phyloP scores from a whole-genome alignment of 345 rosid species.

The Geranium brycei region DNA sequence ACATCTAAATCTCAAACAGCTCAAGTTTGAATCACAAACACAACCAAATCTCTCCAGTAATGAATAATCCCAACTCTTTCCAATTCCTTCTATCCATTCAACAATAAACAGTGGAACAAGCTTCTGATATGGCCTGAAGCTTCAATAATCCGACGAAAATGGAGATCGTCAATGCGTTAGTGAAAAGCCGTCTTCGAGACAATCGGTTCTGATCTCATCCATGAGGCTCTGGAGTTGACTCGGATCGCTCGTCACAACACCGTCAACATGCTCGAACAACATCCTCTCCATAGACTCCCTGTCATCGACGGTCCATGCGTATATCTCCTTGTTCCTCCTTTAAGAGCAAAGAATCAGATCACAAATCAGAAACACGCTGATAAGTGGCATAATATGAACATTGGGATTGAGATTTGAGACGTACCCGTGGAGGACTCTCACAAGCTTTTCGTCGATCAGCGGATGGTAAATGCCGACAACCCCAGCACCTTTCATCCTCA shows the following conservation, averaged over 20 bases:
- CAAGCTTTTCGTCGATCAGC: slow-evolving; percentile 45
- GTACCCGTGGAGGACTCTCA: slow-evolving; percentile 50
- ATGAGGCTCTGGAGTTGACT: slow-evolving; percentile 42
- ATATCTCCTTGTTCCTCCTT: slow-evolving; percentile 67
- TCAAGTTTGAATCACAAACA: too few relatives aligned
- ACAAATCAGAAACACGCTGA: not conserved
- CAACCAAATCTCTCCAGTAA: too few relatives aligned
- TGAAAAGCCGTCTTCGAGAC: slow-evolving; percentile 56
- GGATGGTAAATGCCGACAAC: slow-evolving; percentile 79
- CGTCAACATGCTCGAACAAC: slow-evolving; percentile 55
- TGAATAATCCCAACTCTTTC: too few relatives aligned
- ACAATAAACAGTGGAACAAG: too few relatives aligned
- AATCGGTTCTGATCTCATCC: slow-evolving; percentile 58
- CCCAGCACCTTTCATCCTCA: slow-evolving; percentile 65
- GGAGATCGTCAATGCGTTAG: not conserved
- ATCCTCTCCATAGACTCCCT: slow-evolving; percentile 54
- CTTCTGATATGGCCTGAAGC: too few relatives aligned
- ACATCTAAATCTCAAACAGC: too few relatives aligned
- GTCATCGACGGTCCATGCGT: slow-evolving; percentile 87
- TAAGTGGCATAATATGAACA: slow-evolving; percentile 3
- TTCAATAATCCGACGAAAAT: not conserved
- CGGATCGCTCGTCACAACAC: slow-evolving; percentile 70
- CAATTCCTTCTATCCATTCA: too few relatives aligned
- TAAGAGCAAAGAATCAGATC: slow-evolving; percentile 2
- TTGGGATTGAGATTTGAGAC: slow-evolving; percentile 1